phyloP scores from a whole-genome alignment of 2,329 filamentous ascomycete species.

The Emergomyces pasteurianus region DNA sequence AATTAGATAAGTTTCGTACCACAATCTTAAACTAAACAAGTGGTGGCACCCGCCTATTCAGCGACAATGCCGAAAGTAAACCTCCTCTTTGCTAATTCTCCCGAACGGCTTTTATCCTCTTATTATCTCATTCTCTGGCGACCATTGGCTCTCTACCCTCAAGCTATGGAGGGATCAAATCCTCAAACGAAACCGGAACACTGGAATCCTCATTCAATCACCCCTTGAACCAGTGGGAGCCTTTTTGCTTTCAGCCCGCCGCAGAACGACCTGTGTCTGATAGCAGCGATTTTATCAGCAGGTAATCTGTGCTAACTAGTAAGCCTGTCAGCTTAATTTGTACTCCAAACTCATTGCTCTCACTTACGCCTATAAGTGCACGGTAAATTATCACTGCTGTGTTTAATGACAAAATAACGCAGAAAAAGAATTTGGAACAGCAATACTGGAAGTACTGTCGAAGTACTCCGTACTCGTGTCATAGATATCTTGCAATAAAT shows the following conservation, averaged over 20 bases:
- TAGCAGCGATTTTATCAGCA: background rate
- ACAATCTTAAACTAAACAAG: background rate
- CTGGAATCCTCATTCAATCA: background rate
- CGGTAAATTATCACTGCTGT: background rate
- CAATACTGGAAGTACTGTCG: background rate
- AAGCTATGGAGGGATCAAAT: background rate
- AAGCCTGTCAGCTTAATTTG: background rate
- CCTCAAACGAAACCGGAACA: background rate
- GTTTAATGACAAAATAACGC: background rate
- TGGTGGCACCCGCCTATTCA: background rate
- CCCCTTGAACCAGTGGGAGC: background rate
- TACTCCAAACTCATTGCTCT: background rate
- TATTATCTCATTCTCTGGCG: background rate
- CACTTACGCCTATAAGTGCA: background rate
- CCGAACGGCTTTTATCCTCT: too few species aligned
- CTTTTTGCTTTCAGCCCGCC: background rate
- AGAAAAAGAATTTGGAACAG: background rate
- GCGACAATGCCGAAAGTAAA: background rate
- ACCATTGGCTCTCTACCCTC: background rate
- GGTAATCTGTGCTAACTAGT: background rate
- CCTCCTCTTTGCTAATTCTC: background rate
- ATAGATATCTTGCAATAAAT: background rate
- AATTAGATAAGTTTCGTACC: background rate
- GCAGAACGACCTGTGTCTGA: background rate
- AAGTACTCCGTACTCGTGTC: too few species aligned